Conservation (phyloP, 108 stramenopile species). For the Chaetoceros tenuissimus region DNA sequence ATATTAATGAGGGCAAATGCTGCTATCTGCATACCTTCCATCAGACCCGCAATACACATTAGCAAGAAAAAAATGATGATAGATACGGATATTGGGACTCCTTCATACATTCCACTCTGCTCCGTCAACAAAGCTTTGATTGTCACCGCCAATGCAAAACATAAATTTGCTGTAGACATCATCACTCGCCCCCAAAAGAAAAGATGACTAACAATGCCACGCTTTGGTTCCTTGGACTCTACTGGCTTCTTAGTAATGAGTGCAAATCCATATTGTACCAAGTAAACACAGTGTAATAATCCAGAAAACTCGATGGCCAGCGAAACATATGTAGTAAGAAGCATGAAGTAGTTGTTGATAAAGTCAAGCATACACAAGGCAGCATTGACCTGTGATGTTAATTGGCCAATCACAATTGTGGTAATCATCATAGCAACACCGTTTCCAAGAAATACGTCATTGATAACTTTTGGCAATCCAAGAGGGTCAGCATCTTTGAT, state of each 20-base stretch:
- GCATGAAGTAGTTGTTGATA: slow-evolving; percentile 27
- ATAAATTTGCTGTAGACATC: slow-evolving; percentile 25
- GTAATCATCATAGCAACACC: slow-evolving; percentile 59
- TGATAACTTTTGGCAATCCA: slow-evolving; percentile 3
- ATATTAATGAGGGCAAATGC: slow-evolving; percentile 49
- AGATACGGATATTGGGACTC: slow-evolving; percentile 22
- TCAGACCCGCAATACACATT: slow-evolving; percentile 31
- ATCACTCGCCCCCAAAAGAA: slow-evolving; percentile 50
- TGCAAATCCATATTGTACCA: slow-evolving; percentile 38
- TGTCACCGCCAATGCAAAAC: slow-evolving; percentile 49
- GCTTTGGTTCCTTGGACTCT: slow-evolving; percentile 50
- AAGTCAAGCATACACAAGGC: slow-evolving; percentile 30
- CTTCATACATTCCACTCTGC: slow-evolving; percentile 30
- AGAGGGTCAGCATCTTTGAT: slow-evolving; percentile 9
- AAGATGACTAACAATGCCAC: too few species aligned
- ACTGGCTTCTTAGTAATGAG: slow-evolving; percentile 38
- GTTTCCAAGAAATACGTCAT: slow-evolving; percentile 11
- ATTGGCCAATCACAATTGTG: slow-evolving; percentile 54
- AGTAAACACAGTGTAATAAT: slow-evolving; percentile 37
- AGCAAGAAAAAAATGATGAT: slow-evolving; percentile 31
- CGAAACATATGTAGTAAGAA: slow-evolving; percentile 13
- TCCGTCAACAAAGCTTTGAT: slow-evolving; percentile 24
- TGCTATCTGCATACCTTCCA: slow-evolving; percentile 64
- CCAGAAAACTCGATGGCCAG: slow-evolving; percentile 19
- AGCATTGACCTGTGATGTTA: slow-evolving; percentile 43